Conservation (phyloP, 768 basidiomycete genomes). For the Tylopilus intermedius region DNA sequence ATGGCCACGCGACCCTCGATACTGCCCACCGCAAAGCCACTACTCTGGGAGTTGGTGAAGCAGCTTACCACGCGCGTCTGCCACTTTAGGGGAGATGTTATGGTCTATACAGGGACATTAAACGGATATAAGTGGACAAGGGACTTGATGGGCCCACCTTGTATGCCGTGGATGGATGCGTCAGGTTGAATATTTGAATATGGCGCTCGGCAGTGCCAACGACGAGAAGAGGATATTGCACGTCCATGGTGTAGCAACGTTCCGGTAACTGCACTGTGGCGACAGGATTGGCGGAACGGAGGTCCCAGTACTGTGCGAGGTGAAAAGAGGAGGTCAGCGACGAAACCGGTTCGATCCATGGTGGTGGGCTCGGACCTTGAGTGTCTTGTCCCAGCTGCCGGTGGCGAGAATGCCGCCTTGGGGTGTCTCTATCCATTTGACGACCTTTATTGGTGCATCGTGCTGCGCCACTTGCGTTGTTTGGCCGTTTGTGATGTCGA, state of each 20-base stretch:
- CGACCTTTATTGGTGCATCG: slow-evolving; percentile 81
- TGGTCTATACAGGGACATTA: slow-evolving; percentile 45
- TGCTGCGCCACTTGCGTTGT: slow-evolving; percentile 83
- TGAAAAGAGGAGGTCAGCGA: not conserved
- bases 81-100: slow-evolving; percentile 86
- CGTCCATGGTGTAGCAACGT: slow-evolving; percentile 84
- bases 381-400: slow-evolving; percentile 96
- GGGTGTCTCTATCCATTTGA: slow-evolving; percentile 75
- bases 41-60: slow-evolving; percentile 61
- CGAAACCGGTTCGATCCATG: not conserved
- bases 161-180: slow-evolving; percentile 72
- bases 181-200: slow-evolving; percentile 84
- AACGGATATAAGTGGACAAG: not conserved
- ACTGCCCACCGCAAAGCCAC: slow-evolving; percentile 80
- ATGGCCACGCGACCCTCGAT: slow-evolving; percentile 92
- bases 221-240: slow-evolving; percentile 78
- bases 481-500: slow-evolving; percentile 81
- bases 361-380: slow-evolving; percentile 59
- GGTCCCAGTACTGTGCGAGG: slow-evolving; percentile 82
- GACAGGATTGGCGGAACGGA: slow-evolving; percentile 70
- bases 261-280: slow-evolving; percentile 82
- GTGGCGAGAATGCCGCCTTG: slow-evolving; percentile 78
- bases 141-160: slow-evolving; percentile 46
- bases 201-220: slow-evolving; percentile 92
- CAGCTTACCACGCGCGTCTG: slow-evolving; percentile 85